Base-by-base conservation (phyloP, 2,329 filamentous ascomycete species). In the Microcyclospora pomicola region DNA sequence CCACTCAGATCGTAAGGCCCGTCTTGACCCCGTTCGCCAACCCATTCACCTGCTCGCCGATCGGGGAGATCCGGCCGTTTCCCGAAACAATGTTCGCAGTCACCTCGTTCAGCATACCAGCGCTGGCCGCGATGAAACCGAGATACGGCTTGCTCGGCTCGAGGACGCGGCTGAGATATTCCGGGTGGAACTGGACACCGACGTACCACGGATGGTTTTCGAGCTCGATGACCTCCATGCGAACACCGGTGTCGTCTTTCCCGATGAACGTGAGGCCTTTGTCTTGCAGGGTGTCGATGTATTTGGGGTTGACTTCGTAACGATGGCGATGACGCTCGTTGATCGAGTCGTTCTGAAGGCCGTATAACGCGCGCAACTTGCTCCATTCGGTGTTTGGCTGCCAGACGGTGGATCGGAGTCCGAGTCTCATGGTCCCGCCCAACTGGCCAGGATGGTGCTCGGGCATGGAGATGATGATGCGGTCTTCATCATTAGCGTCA, bases 381-480 rank as follows among this genome's bases (percentile, higher is more conserved):
- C 76, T 82, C 82, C 82, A 91, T 52, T 88, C 80, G 33, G 71
- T 82, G 38, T 73, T 75, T 1, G 70, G 57, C 58, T 91, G 81
- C 71, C 92, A 93, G 46, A 77, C 62, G 0, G 80, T 83, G 11
- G 78, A 69, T 15, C 82, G 77, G 15, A 77, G 71, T 41, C 86
- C 85, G 1, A 93, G 74, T 43, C 85, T 73, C 86, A 93, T 93
- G 1, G 83, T 92, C 14, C 82, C 86, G 38, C 86, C 85, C 60
- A 87, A 71, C 44, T 80, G 78, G n/a, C 68, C 70, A 55, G 77
- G 75, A 61, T 81, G 73, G 49, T 82, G 73, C 59, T 95, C 88
- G 2, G 88, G 88, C 91, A 96, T 98, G 64, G 82, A 88, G 49
- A 96, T 73, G 48, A 98, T 76, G 19, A 83, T 73, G 16, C 73